These are phyloP conservation scores for Pelargonium exstipulatum DNA, from an alignment of 441 rosid species.

Conservation along the genomic window DNA sequence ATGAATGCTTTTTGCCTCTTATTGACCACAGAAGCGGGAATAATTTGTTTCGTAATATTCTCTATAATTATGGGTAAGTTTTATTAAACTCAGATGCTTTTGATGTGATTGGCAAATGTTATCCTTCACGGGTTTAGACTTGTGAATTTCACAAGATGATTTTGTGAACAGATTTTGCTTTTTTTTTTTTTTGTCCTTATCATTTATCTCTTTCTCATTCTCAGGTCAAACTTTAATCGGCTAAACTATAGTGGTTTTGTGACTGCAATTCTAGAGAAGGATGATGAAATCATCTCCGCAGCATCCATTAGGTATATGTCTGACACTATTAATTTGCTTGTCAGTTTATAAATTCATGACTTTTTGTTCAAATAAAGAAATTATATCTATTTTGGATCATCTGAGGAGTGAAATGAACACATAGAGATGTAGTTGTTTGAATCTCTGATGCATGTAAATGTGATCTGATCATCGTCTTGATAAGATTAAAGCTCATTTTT, in stretches of 20 bases:
- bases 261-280: constrained; percentile 74
- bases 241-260: constrained; percentile 65
- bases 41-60: constrained; percentile 76
- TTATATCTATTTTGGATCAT: too few relatives aligned
- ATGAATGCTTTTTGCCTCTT: constrained; percentile 88
- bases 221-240: constrained; percentile 81
- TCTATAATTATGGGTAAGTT: constrained; percentile 69
- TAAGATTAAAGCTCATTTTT: neutral
- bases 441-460: too few relatives aligned
- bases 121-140: too few relatives aligned
- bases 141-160: too few relatives aligned
- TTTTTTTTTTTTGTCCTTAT: constrained; percentile 1
- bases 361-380: too few relatives aligned
- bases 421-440: too few relatives aligned
- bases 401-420: too few relatives aligned
- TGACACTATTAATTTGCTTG: constrained; percentile 1
- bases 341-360: neutral
- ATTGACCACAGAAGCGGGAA: constrained; percentile 79
- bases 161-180: too few relatives aligned
- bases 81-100: too few relatives aligned
- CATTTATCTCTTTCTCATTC: constrained; percentile 16
- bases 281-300: constrained; percentile 71
- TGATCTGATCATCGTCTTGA: too few relatives aligned
- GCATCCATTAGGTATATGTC: constrained; percentile 79
- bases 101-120: too few relatives aligned